Conservation (phyloP, 805 yeast species). For the Candida sithepensis region DNA sequence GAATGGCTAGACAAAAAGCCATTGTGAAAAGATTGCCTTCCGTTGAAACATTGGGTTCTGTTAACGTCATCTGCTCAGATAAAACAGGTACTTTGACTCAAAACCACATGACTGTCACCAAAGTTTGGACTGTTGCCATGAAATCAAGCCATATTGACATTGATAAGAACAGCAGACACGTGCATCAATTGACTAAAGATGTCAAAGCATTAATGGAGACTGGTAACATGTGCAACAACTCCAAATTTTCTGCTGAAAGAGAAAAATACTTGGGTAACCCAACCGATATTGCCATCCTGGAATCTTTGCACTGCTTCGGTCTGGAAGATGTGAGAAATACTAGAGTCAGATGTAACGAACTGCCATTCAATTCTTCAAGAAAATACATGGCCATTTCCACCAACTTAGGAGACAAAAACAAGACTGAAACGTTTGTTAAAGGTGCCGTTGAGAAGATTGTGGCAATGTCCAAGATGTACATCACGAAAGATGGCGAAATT, state of each 20-base stretch:
- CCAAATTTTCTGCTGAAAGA: slow-evolving; percentile 63
- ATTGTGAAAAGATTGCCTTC: slow-evolving; percentile 92
- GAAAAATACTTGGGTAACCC: slow-evolving; percentile 85
- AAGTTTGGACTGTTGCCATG: slow-evolving; percentile 74
- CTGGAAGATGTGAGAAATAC: slow-evolving; percentile 66
- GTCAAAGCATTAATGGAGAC: slow-evolving; percentile 53
- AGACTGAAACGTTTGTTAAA: slow-evolving; percentile 65
- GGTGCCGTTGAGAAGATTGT: slow-evolving; percentile 87
- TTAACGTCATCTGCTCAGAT: slow-evolving; percentile 89
- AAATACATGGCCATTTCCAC: slow-evolving; percentile 87
- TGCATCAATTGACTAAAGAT: slow-evolving; percentile 50
- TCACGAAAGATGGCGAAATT: slow-evolving; percentile 54
- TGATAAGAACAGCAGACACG: slow-evolving; percentile 42
- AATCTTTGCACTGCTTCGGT: slow-evolving; percentile 66
- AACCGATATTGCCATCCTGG: slow-evolving; percentile 88
- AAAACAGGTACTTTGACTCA: slow-evolving; percentile 89
- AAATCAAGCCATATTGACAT: slow-evolving; percentile 35
- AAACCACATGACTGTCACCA: slow-evolving; percentile 86
- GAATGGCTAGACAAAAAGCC: slow-evolving; percentile 95
- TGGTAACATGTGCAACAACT: slow-evolving; percentile 75
- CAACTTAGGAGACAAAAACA: slow-evolving; percentile 55
- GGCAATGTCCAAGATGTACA: slow-evolving; percentile 54
- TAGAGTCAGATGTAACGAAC: slow-evolving; percentile 59
- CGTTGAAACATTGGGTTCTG: slow-evolving; percentile 93
- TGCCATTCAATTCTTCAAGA: slow-evolving; percentile 79